Evolutionary conservation across 2,329 filamentous ascomycete genomes (phyloP), one percentile per base, ranked within the genome.

Genomic region (Calonectria pseudoreteaudii): DNA sequence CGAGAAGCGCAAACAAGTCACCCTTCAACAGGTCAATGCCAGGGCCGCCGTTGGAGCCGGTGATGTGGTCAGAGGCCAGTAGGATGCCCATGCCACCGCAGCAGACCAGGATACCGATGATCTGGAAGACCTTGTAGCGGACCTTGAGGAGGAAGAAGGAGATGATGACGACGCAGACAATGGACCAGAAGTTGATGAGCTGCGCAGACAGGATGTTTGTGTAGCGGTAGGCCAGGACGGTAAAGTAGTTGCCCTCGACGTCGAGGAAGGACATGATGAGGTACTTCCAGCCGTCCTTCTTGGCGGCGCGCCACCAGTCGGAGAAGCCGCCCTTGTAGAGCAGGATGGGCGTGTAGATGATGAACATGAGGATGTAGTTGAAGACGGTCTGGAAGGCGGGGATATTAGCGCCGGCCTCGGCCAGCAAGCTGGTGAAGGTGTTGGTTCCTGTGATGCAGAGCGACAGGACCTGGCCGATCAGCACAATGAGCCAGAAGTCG

Each of bases 161-260:
- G 77, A 98, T 86, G 74, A 94, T 82, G 26, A 98, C 95, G 28
- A 99, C 97, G 75, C 96, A 93, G 66, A 98, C 94, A 78, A 99
- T 98, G 79, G 96, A 94, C 96, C 96, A 98, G 87, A 98, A 98
- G 89, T 98, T 98, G 86, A 99, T 95, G 67, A 99, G 90, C 88
- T 98, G 96, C 20, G 95, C 95, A 26, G 94, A 97, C 64, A 98
- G 90, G 79, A 98, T 93, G 81, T 96, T 98, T 69, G 96, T 98
- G 88, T 97, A 92, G 73, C 94, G 91, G 87, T 98, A 99, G 7
- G 96, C 97, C 65, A 98, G 90, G 66, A 99, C 96, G 81, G 96
- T 96, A 83, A 98, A 98, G 88, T 98, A 99, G 87, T 99, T 99
- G 75, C 97, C 97, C 86, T 98, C 91, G 65, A 98, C 96, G 82